A percentile compares a stretch with the other conserved stretches of the same genome.
These are phyloP conservation scores for Nymphaea thermarum DNA, from an alignment of 164 flowering plant genomes.

Conservation along the genomic window DNA sequence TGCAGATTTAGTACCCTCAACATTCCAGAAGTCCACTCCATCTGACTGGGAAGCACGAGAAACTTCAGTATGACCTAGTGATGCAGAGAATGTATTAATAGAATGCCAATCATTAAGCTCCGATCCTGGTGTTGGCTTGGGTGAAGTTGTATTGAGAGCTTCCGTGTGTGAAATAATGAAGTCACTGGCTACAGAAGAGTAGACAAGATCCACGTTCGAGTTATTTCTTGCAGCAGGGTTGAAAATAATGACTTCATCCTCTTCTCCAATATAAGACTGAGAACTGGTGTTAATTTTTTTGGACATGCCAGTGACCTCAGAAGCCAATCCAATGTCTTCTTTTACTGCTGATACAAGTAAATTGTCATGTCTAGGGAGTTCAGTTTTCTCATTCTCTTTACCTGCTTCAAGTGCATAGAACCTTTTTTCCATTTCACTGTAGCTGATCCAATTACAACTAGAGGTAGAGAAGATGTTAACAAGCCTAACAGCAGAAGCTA, in stretches of 20 bases:
- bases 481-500: conserved; percentile 40
- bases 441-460: conserved; percentile 27
- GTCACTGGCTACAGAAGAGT: conserved; percentile 41
- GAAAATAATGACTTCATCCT: conserved; percentile 87
- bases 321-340: conserved; percentile 1
- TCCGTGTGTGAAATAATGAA: conserved; percentile 5
- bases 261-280: conserved; percentile 30
- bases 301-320: background rate
- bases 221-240: conserved; percentile 45
- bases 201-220: conserved; percentile 4
- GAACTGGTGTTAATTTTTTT: conserved; percentile 1
- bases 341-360: background rate
- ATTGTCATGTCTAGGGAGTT: background rate
- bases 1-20: conserved; percentile 18
- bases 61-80: background rate
- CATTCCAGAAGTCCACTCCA: conserved; percentile 9
- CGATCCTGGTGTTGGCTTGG: conserved; percentile 3
- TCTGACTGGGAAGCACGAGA: too few species aligned
- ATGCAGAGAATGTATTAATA: background rate
- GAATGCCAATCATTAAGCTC: conserved; percentile 20
- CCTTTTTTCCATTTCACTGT: conserved; percentile 15
- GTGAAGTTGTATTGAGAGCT: conserved; percentile 4
- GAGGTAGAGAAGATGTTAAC: conserved; percentile 15
- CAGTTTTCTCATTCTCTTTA: conserved; percentile 2
- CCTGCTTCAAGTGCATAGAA: conserved; percentile 16